Evolutionary conservation across 2,329 filamentous ascomycete genomes (phyloP), one percentile per base, ranked within the genome.

Genomic region (Penicillium corylophilum): DNA sequence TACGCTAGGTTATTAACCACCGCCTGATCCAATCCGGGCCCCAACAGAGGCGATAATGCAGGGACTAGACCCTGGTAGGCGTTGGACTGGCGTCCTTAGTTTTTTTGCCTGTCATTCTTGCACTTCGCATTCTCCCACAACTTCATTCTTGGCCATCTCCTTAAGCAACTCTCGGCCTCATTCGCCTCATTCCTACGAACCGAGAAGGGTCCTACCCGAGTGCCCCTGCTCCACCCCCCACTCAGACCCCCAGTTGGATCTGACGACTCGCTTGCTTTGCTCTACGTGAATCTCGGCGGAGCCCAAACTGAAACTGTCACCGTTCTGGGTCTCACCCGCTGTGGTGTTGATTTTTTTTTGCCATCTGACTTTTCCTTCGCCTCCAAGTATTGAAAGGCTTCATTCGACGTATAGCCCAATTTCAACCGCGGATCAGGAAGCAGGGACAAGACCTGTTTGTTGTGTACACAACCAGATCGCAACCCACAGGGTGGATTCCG

Each of bases 401-500:
- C 23, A 41, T 9, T 9, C 20, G 12, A 40, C 26, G 9, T 10
- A 28, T 28, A 8, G 4, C 23, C 26, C 26, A 28, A 10, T 28
- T 28, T 28, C 33, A 43, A 44, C 39, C 39, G 49, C 36, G 26
- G 26, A 12, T 12, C 13, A 12, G 13, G 4, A 4, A 31, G 15
- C 20, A 36, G 18, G 18, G 26, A 35, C 18, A 26, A 26, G 4
- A n/a, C 18, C 36, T 45, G 31, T 35, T 49, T 39, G 48, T 50
- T 42, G 40, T 44, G 46, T 50, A 40, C 22, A 45, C 51, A 43
- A 48, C 47, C 50, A 46, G 49, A 56, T 52, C 54, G 40, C 45
- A 53, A 50, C 46, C 59, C 56, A 59, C 57, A 49, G 31, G 55
- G 61, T 63, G 61, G 61, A 57, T 61, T 61, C 56, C 47, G 48